Evolutionary conservation across 2,329 filamentous ascomycete genomes (phyloP), one percentile per base, ranked within the genome.

Genomic region (Clarireedia hainanense): DNA sequence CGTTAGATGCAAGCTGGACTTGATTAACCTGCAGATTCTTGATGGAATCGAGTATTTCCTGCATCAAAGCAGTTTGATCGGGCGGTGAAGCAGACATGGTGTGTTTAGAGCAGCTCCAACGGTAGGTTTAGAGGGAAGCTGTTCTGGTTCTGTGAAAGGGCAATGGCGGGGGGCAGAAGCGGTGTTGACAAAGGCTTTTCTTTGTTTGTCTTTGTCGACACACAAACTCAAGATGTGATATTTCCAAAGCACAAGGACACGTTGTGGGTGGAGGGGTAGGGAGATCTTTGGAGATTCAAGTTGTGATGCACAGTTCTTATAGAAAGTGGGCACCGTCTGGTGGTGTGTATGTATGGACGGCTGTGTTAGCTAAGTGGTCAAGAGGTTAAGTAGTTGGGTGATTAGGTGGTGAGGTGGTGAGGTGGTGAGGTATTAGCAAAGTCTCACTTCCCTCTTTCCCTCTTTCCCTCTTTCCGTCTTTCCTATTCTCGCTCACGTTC

Each of bases 1-100:
- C 76, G 50, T 76, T 75, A 46, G 78, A 75, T 39, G 79, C 73
- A 46, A 85, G 75, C 40, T 77, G 72, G 45, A 73, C 70, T 64
- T 84, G 80, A 57, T 81, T 81, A 61, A 74, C 67, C 59, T 81
- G 76, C 57, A 85, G 69, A n/a, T 73, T 72, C 63, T 76, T 79
- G 56, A 85, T 68, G 42, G 75, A 75, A 42, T 73, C 69, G 24
- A 84, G 72, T 62, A 85, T 80, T 68, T 80, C 76, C 61, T 76
- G 75, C 57, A 83, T 71, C 47, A 78, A 52, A 7, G 55, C 59
- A 23, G 59, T 59, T 43, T 69, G 64, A 45, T 68, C 64, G 47
- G 61, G 55, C 24, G 58, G 20, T 54, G 63, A 58, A 57, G 63
- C 56, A 42, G 46, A 50, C 46, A 50, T 55, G 24, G 48, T 42